Percentiles rank a stretch among this genome's conserved stretches.
phyloP scores from a whole-genome alignment of 2,329 filamentous ascomycete species.

The Clonostachys byssicola region DNA sequence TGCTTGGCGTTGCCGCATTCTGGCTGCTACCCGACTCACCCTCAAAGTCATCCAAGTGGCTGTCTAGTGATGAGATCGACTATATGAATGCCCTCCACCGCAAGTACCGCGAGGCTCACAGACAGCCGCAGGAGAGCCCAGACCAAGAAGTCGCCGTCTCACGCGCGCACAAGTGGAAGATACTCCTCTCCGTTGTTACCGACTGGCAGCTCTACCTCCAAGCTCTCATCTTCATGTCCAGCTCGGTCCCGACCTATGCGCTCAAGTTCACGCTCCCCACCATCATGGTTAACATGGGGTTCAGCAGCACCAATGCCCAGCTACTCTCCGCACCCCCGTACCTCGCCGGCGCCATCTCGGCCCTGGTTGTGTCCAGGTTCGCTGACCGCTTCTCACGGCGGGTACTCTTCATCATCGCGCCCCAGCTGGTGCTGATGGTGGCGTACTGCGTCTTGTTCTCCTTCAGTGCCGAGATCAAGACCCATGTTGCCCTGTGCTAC shows the following conservation, averaged over 20 bases:
- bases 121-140: not conserved
- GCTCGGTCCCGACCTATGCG: conserved; percentile 23
- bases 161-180: not conserved
- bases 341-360: conserved; percentile 4
- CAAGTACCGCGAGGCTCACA: not conserved
- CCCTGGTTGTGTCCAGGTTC: conserved; percentile 1
- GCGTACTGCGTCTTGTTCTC: conserved; percentile 14
- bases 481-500: conserved; percentile 29
- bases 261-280: conserved; percentile 22
- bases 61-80: not conserved
- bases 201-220: conserved; percentile 36
- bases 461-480: conserved; percentile 18
- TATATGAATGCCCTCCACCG: not conserved
- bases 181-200: conserved; percentile 16
- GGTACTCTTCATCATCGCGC: conserved; percentile 5
- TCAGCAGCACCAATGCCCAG: conserved; percentile 17
- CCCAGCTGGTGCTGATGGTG: conserved; percentile 1
- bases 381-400: conserved; percentile 4
- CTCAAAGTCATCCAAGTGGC: not conserved
- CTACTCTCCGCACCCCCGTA: conserved; percentile 27
- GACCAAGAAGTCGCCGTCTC: not conserved
- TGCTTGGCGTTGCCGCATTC: conserved; percentile 35
- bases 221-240: conserved; percentile 28
- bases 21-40: conserved; percentile 33
- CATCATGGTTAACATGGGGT: conserved; percentile 33